Conservation (phyloP, 805 yeast genomes). For the Wickerhamomyces strasburgensis region DNA sequence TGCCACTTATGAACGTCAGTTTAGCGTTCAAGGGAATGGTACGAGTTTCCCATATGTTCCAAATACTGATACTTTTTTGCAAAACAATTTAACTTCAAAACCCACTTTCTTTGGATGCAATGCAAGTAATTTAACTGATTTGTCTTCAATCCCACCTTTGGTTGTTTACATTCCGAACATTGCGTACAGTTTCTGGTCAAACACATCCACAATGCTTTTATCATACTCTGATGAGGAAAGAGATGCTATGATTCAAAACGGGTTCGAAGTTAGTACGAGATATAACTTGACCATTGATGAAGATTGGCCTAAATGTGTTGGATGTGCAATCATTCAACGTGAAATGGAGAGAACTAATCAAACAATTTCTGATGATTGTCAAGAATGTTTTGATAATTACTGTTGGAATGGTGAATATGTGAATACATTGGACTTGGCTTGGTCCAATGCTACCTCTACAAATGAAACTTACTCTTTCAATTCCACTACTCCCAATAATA, state of each 20-base stretch:
- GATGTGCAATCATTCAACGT: constrained; percentile 76
- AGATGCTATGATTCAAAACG: constrained; percentile 58
- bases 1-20: constrained; percentile 53
- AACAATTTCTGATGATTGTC: constrained; percentile 57
- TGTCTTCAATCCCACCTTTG: constrained; percentile 59
- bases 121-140: constrained; percentile 51
- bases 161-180: constrained; percentile 70
- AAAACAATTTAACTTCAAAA: constrained; percentile 52
- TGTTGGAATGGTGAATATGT: constrained; percentile 60
- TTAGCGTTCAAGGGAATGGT: constrained; percentile 40
- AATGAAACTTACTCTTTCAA: constrained; percentile 1
- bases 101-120: constrained; percentile 85
- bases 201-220: constrained; percentile 65
- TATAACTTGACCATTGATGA: constrained; percentile 60
- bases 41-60: constrained; percentile 79
- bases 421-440: not conserved
- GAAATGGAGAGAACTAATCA: constrained; percentile 59
- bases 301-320: constrained; percentile 68
- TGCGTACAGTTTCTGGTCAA: constrained; percentile 57
- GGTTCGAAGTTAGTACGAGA: constrained; percentile 63
- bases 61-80: constrained; percentile 52
- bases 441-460: not conserved
- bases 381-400: constrained; percentile 57
- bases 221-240: constrained; percentile 53
- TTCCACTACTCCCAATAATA: not conserved